Conservation (phyloP, 192 early-diverging fungal species). For the Geranomyces michiganensis region DNA sequence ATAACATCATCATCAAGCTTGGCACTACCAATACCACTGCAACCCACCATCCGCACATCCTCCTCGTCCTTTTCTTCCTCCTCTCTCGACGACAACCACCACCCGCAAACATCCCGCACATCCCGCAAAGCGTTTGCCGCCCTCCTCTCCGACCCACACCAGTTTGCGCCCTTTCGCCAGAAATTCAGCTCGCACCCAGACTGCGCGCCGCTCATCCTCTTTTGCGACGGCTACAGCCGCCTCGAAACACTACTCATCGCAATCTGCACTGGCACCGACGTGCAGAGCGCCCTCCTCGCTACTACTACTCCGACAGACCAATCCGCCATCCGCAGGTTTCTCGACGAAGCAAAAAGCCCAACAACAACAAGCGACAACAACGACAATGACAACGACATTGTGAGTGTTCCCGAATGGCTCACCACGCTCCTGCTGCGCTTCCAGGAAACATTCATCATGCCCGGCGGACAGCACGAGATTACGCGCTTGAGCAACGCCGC, state of each 20-base stretch:
- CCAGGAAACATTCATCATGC: constrained; percentile 21
- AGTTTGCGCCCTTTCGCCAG: constrained; percentile 13
- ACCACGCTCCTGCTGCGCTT: constrained; percentile 25
- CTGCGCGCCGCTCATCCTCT: constrained; percentile 6
- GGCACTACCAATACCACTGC: no score
- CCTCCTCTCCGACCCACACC: constrained; percentile 3
- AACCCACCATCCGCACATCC: no score
- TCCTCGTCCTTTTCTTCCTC: no score
- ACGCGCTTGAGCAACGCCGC: neutral
- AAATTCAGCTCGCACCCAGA: neutral
- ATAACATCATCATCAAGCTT: no score
- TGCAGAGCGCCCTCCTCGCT: neutral
- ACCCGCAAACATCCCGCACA: neutral
- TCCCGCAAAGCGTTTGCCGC: constrained; percentile 16
- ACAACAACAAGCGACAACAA: neutral
- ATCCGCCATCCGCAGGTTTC: neutral
- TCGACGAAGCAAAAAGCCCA: neutral
- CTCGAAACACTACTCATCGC: constrained; percentile 5
- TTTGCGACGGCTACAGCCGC: constrained; percentile 22
- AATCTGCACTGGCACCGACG: constrained; percentile 10
- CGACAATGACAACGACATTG: neutral
- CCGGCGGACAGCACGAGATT: constrained; percentile 25
- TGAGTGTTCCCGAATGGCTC: constrained; percentile 24
- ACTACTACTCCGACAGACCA: neutral
- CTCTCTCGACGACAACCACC: no score